Percentiles rank a stretch among this genome's conserved stretches.
These are phyloP conservation scores for Cercospora sp. DNA, from an alignment of 2,329 filamentous ascomycete genomes.

Conservation along the genomic window DNA sequence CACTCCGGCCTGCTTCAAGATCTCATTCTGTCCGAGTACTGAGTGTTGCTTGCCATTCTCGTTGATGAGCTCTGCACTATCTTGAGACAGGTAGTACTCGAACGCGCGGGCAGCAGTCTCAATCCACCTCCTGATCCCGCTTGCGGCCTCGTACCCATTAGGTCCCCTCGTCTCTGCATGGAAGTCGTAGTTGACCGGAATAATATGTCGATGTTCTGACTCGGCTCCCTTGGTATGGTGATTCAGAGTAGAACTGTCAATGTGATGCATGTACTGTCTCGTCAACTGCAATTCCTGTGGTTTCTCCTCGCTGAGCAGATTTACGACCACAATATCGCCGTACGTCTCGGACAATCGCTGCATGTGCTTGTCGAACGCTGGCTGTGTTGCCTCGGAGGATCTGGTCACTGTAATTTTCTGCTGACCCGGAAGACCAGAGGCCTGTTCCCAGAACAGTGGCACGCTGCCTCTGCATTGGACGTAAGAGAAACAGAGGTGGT, in stretches of 20 bases:
- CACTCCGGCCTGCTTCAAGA: conserved; percentile 90
- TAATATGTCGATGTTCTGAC: conserved; percentile 70
- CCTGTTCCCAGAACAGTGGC: conserved; percentile 96
- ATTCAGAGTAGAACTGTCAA: conserved; percentile 72
- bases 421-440: conserved; percentile 82
- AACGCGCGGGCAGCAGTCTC: conserved; percentile 80
- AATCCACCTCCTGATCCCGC: conserved; percentile 75
- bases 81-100: conserved; percentile 85
- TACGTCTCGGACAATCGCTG: conserved; percentile 82
- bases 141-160: conserved; percentile 86
- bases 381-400: conserved; percentile 86
- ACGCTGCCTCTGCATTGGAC: conserved; percentile 90
- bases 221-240: conserved; percentile 46
- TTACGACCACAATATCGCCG: conserved; percentile 87
- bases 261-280: conserved; percentile 73
- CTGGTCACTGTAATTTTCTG: conserved; percentile 92
- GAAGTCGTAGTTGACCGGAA: conserved; percentile 89
- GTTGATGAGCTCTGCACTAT: conserved; percentile 56
- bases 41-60: conserved; percentile 42
- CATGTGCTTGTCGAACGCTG: conserved; percentile 94
- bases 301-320: conserved; percentile 88
- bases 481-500: conserved; percentile 84
- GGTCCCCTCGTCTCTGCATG: conserved; percentile 89
- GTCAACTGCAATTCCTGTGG: conserved; percentile 83
- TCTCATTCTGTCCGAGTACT: conserved; percentile 41